Evolutionary conservation across 2,329 filamentous ascomycete species (phyloP).

Genomic region (Fusarium circinatum): DNA sequence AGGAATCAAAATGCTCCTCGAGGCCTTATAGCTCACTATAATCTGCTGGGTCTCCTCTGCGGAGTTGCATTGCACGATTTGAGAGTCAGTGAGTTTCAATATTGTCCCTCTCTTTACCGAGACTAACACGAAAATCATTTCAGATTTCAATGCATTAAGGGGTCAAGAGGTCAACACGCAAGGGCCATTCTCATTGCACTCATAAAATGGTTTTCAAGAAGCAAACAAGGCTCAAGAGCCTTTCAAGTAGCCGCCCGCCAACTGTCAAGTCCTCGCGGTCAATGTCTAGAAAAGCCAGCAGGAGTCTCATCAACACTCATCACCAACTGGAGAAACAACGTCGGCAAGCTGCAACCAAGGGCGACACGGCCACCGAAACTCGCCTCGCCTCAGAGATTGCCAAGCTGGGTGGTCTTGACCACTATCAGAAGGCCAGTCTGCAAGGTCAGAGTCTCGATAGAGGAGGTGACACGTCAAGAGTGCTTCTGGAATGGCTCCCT

Average conservation of each 20-base stretch:
- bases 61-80: neutral
- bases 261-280: slow-evolving; percentile 62
- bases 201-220: slow-evolving; percentile 58
- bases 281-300: slow-evolving; percentile 72
- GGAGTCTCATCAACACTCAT: slow-evolving; percentile 71
- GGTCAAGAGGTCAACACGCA: neutral
- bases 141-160: slow-evolving; percentile 4
- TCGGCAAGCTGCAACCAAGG: slow-evolving; percentile 63
- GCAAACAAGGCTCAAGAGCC: slow-evolving; percentile 57
- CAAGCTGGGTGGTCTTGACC: slow-evolving; percentile 68
- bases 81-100: neutral
- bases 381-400: slow-evolving; percentile 64
- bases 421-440: slow-evolving; percentile 75
- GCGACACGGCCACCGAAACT: slow-evolving; percentile 60
- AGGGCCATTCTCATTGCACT: neutral
- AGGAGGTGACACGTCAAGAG: slow-evolving; percentile 73
- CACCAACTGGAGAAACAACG: slow-evolving; percentile 73
- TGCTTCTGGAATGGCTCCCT: slow-evolving; percentile 72
- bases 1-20: neutral
- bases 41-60: too few species aligned
- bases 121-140: slow-evolving; percentile 30
- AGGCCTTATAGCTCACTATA: neutral
- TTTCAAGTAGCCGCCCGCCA: slow-evolving; percentile 65
- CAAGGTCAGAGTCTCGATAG: slow-evolving; percentile 73
- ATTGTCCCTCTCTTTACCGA: neutral